A percentile compares a stretch with the other conserved stretches of the same genome.
Evolutionary conservation across 768 basidiomycete species (phyloP).

Genomic region (Leccinellum luteum): DNA sequence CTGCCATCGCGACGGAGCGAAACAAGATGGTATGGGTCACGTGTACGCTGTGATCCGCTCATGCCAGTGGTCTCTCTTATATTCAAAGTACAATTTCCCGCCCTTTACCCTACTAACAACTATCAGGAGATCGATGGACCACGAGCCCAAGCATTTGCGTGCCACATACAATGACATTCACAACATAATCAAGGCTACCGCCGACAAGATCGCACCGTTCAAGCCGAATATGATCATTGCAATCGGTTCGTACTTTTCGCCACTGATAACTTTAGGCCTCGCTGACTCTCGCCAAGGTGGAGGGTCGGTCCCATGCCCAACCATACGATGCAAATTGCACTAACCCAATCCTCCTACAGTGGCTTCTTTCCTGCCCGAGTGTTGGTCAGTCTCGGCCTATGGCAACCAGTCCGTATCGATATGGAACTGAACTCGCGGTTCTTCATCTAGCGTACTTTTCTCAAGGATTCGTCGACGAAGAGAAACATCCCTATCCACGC

Average conservation of each 20-base stretch:
- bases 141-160: slow-evolving; percentile 56
- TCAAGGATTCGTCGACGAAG: slow-evolving; percentile 66
- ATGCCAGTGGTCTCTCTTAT: no score
- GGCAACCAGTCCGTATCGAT: background rate
- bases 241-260: slow-evolving; percentile 53
- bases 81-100: no score
- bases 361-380: slow-evolving; percentile 97
- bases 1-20: slow-evolving; percentile 13
- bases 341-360: slow-evolving; percentile 38
- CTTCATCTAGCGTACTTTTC: slow-evolving; percentile 68
- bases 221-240: slow-evolving; percentile 86
- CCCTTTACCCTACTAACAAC: background rate
- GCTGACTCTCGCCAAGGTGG: slow-evolving; percentile 50
- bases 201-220: slow-evolving; percentile 73
- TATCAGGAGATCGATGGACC: slow-evolving; percentile 20
- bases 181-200: slow-evolving; percentile 72
- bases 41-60: slow-evolving; percentile 6
- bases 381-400: slow-evolving; percentile 45
- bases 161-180: slow-evolving; percentile 93
- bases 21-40: slow-evolving; percentile 11
- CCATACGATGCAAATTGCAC: slow-evolving; percentile 9
- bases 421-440: background rate
- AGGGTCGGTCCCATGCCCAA: slow-evolving; percentile 55
- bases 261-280: background rate
- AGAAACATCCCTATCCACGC: slow-evolving; percentile 91